A percentile compares a stretch with the other conserved stretches of the same genome.
Evolutionary conservation across 2,329 filamentous ascomycete species (phyloP).

Genomic region (Monosporascus sp.): DNA sequence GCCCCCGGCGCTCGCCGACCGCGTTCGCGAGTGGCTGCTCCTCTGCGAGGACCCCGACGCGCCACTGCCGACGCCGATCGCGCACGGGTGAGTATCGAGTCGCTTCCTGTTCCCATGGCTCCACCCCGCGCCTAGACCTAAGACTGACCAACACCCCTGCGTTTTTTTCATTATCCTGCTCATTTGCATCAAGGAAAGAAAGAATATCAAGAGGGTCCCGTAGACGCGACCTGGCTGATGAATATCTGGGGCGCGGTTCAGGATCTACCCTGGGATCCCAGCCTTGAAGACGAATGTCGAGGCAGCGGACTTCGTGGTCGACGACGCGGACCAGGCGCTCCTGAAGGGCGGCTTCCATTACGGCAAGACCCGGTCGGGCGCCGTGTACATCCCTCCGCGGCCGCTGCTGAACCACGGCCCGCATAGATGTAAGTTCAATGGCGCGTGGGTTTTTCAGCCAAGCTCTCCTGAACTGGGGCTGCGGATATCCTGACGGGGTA

Average conservation of each 20-base stretch:
- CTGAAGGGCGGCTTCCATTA: conserved; percentile 43
- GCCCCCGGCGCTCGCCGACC: conserved; percentile 18
- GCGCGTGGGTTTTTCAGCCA: too few species aligned
- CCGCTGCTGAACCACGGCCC: conserved; percentile 45
- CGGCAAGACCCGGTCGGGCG: conserved; percentile 34
- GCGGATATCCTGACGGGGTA: neutral
- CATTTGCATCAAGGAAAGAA: too few species aligned
- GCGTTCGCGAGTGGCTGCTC: conserved; percentile 40
- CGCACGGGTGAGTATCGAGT: conserved; percentile 34
- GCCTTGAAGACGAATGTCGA: conserved; percentile 27
- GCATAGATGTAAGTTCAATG: conserved; percentile 38
- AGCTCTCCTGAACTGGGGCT: neutral
- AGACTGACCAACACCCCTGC: too few species aligned
- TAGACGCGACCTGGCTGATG: neutral
- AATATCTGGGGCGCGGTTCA: conserved; percentile 3
- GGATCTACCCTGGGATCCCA: conserved; percentile 36
- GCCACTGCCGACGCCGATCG: conserved; percentile 37
- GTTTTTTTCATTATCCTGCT: too few species aligned
- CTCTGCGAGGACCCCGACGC: conserved; percentile 43
- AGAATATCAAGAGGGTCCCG: too few species aligned
- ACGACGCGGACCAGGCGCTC: conserved; percentile 19
- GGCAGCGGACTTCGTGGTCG: conserved; percentile 32
- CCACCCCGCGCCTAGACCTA: too few species aligned
- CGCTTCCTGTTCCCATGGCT: neutral
- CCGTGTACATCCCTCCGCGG: conserved; percentile 39